Evolutionary conservation across 768 basidiomycete species (phyloP).

Genomic region (Pleurotus pulmonarius): DNA sequence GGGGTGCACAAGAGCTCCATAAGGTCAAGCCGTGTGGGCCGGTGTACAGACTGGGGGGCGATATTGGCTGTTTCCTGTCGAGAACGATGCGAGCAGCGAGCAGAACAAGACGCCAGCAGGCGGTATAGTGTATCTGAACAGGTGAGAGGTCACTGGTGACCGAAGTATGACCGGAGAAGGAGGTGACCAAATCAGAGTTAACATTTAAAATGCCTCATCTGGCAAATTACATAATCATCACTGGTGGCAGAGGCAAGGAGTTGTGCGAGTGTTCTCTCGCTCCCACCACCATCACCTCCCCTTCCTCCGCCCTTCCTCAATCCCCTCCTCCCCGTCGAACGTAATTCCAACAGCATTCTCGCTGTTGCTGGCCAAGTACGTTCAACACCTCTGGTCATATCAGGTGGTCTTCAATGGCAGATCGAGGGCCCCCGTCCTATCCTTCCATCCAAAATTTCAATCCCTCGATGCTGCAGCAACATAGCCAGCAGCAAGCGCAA

Average conservation of each 20-base stretch:
- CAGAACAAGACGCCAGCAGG: background rate
- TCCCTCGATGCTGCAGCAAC: constrained; percentile 38
- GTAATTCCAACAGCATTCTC: background rate
- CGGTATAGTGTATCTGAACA: background rate
- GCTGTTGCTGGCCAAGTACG: constrained; percentile 2
- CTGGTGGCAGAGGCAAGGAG: constrained; percentile 3
- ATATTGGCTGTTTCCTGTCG: background rate
- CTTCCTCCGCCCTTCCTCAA: constrained; percentile 19
- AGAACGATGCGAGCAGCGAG: background rate
- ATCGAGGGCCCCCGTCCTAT: constrained; percentile 51
- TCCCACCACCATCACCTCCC: constrained; percentile 52
- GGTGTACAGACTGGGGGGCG: background rate
- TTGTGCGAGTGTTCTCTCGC: constrained; percentile 36
- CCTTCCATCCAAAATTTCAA: constrained; percentile 37
- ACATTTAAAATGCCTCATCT: background rate
- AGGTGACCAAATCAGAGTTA: background rate
- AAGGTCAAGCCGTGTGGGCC: constrained; percentile 1
- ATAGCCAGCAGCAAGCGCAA: constrained; percentile 40
- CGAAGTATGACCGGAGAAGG: constrained; percentile 10
- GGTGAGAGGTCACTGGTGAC: constrained; percentile 7
- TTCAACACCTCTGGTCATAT: constrained; percentile 26
- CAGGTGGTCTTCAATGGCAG: constrained; percentile 42
- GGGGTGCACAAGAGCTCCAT: background rate
- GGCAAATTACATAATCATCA: constrained; percentile 2
- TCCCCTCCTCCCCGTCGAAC: constrained; percentile 18